phyloP scores from a whole-genome alignment of 2,329 filamentous ascomycete genomes.

The Botrytis medusae region DNA sequence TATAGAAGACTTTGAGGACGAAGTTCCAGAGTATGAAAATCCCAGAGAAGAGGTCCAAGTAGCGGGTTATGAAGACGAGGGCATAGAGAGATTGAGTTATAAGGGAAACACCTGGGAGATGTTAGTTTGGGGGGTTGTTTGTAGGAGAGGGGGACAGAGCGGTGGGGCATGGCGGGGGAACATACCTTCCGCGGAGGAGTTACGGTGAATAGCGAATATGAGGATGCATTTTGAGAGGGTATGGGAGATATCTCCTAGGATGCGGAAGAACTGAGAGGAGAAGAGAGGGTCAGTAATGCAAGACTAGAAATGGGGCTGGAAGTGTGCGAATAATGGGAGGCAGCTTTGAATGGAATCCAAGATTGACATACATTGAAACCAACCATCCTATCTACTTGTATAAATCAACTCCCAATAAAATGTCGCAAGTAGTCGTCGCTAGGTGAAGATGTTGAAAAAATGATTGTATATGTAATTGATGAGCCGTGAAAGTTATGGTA shows the following conservation, averaged over 20 bases:
- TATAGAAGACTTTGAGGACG: slow-evolving; percentile 87
- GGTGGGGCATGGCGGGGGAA: neutral
- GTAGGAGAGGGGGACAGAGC: neutral
- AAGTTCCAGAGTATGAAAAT: slow-evolving; percentile 65
- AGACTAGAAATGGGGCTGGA: neutral
- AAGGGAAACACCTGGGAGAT: slow-evolving; percentile 63
- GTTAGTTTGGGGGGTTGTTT: neutral
- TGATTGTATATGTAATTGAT: neutral
- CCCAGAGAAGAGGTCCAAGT: slow-evolving; percentile 72
- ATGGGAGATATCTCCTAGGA: slow-evolving; percentile 82
- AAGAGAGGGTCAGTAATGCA: neutral
- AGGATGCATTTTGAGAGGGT: slow-evolving; percentile 85
- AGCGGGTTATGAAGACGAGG: slow-evolving; percentile 80
- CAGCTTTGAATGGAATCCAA: neutral
- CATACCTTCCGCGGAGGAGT: slow-evolving; percentile 77
- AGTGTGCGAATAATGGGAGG: neutral
- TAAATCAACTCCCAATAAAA: neutral
- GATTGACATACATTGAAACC: slow-evolving; percentile 32
- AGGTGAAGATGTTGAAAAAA: neutral
- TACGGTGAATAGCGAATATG: slow-evolving; percentile 85
- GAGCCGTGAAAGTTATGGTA: neutral
- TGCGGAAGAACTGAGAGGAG: slow-evolving; percentile 57
- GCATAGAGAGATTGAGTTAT: slow-evolving; percentile 89
- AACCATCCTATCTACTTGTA: slow-evolving; percentile 23
- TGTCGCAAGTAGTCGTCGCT: neutral